These are phyloP conservation scores for Daedaleopsis nitida DNA, from an alignment of 768 basidiomycete genomes.

Conservation along the genomic window DNA sequence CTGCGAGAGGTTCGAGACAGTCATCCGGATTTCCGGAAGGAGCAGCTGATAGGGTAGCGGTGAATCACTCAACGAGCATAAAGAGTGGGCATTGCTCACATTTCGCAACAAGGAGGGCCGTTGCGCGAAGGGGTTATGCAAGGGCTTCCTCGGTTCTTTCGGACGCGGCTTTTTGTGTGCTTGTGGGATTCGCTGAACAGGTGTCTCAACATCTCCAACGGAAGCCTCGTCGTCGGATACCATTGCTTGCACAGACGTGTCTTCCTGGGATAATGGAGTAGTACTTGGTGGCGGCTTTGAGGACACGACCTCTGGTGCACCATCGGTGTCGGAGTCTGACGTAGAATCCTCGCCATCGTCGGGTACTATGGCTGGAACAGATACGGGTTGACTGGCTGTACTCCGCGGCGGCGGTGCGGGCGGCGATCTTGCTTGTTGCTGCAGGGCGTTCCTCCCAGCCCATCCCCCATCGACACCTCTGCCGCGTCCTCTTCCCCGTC, in stretches of 20 bases:
- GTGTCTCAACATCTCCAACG: neutral
- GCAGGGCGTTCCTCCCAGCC: conserved; percentile 4
- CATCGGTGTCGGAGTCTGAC: conserved; percentile 31
- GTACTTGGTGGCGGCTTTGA: conserved; percentile 44
- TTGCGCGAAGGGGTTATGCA: conserved; percentile 65
- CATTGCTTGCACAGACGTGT: neutral
- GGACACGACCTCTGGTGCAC: conserved; percentile 59
- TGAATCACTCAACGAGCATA: neutral
- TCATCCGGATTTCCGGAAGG: conserved; percentile 82
- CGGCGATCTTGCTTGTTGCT: neutral
- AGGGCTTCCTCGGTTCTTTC: conserved; percentile 50
- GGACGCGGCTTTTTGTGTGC: conserved; percentile 27
- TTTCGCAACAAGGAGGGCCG: conserved; percentile 77
- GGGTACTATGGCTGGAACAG: neutral
- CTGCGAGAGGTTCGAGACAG: conserved; percentile 90
- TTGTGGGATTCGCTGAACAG: conserved; percentile 2
- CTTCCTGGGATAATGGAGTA: neutral
- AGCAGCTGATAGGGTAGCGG: conserved; percentile 54
- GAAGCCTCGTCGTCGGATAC: neutral
- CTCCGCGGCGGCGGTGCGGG: neutral
- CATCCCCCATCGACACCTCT: conserved; percentile 9
- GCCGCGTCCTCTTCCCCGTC: conserved; percentile 32
- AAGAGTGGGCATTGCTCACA: conserved; percentile 45
- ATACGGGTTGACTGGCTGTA: too few relatives aligned
- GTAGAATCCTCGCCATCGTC: neutral